Conservation (phyloP, 345 rosid species). For the Eucalyptus tenuipes region DNA sequence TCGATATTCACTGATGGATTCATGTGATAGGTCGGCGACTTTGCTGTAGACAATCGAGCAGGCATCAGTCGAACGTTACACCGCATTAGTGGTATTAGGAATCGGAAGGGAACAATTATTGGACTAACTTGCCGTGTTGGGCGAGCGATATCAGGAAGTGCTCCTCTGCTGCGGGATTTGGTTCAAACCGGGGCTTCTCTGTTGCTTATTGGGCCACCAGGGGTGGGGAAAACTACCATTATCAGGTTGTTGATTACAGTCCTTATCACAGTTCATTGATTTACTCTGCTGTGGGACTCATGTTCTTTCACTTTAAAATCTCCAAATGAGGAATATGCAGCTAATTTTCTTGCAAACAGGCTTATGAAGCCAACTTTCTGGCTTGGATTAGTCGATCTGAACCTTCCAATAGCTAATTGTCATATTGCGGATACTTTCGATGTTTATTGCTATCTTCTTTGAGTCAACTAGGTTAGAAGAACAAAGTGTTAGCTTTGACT, state of each 20-base stretch:
- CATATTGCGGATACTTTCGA: not conserved
- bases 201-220: conserved; percentile 91
- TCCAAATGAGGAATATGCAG: not conserved
- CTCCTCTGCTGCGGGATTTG: conserved; percentile 63
- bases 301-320: not conserved
- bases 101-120: conserved; percentile 56
- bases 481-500: not conserved
- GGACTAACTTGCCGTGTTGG: conserved; percentile 97
- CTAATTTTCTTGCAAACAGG: not conserved
- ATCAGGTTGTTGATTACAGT: conserved; percentile 38
- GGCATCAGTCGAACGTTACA: conserved; percentile 87
- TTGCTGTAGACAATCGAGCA: conserved; percentile 81
- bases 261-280: not conserved
- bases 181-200: conserved; percentile 71
- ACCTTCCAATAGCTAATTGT: not conserved
- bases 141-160: conserved; percentile 69
- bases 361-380: not conserved
- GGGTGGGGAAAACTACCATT: conserved; percentile 94
- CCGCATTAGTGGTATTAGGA: conserved; percentile 82
- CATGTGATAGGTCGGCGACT: conserved; percentile 63
- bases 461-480: not conserved
- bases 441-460: not conserved
- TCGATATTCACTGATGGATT: not conserved
- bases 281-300: not conserved
- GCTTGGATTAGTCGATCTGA: not conserved